A percentile compares a stretch with the other conserved stretches of the same genome.
phyloP scores from a whole-genome alignment of 768 basidiomycete genomes.

The Boletus insuetus region DNA sequence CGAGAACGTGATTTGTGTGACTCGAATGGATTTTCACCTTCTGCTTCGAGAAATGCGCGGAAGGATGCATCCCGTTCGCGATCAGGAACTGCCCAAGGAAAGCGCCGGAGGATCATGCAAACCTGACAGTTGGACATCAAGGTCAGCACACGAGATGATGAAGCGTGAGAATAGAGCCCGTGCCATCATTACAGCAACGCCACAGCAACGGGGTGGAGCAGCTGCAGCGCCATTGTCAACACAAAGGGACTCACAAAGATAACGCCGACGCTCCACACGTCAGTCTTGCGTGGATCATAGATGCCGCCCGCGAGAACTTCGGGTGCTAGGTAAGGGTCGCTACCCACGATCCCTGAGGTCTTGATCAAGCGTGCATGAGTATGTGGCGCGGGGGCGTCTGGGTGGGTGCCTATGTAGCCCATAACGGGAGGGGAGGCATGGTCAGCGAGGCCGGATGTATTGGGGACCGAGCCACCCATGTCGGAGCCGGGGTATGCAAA shows the following conservation, averaged over 20 bases:
- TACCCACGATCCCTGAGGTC: conserved; percentile 91
- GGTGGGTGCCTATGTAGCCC: conserved; percentile 21
- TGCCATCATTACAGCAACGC: conserved; percentile 1
- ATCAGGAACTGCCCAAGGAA: conserved; percentile 99
- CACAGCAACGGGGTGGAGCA: background rate
- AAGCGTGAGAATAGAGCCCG: conserved; percentile 4
- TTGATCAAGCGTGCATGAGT: conserved; percentile 41
- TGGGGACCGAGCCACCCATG: conserved; percentile 37
- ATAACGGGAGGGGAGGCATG: conserved; percentile 3
- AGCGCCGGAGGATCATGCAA: conserved; percentile 95
- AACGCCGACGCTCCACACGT: conserved; percentile 97
- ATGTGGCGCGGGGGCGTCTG: conserved; percentile 38
- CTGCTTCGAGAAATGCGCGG: conserved; percentile 86
- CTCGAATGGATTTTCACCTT: conserved; percentile 70
- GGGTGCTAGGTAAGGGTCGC: conserved; percentile 97
- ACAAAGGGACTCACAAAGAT: conserved; percentile 72
- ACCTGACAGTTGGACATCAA: conserved; percentile 16
- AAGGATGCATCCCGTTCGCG: conserved; percentile 90
- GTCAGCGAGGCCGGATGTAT: conserved; percentile 5
- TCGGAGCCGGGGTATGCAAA: conserved; percentile 96
- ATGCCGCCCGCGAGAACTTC: conserved; percentile 79
- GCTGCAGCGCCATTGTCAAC: background rate
- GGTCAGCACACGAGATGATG: conserved; percentile 12
- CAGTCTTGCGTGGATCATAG: conserved; percentile 96
- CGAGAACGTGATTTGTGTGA: conserved; percentile 22